Evolutionary conservation across 176 grass and related monocot genomes (phyloP), one percentile per base, ranked within the genome.

Genomic region (Secale cereale): DNA sequence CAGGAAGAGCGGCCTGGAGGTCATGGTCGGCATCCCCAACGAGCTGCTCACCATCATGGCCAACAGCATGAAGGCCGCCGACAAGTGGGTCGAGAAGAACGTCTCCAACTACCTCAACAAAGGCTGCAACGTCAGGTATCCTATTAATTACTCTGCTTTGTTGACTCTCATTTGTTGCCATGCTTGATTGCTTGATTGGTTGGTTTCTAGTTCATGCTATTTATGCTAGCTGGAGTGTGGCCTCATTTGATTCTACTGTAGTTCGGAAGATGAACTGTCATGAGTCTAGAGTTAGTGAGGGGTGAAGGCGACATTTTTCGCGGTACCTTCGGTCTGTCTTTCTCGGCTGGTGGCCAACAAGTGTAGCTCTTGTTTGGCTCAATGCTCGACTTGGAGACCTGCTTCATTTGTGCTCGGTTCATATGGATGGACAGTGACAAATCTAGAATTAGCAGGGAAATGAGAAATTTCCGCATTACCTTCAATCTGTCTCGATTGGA

Each of bases 1-100:
- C 36, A 94, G 59, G 86, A 99, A 99, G 91, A 96, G 97, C 65
- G 90, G 97, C 16, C 83, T 99, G 19, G 90, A 99, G 90, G 97
- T 99, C 20, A 99, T 99, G 97, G 93, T 96, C 40, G 97, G 97
- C 88, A 94, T 99, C 82, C 97, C 97, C 14, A 99, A 99, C 84
- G 97, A 99, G 22, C 82, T 99, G 91, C 87, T 99, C 45, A 3
- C 0, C 31, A 77, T 13, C 1, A 87, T 99, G 46, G 93, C 97
- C 19, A 92, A 84, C 14, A 99, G 45, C 76, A 68, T 92, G 76
- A 91, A 88, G 81, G 65, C 85, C 27, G 97, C 97, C 2, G 79
- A 94, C 86, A 87, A 88, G 30, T 99, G 97, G 97, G 97, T 99
- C 52, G 85, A 94, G 68, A 92, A 43, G 57, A 99, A 99, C 86